These are phyloP conservation scores for Skeletonema costatum DNA, from an alignment of 108 stramenopile species.

Conservation along the genomic window DNA sequence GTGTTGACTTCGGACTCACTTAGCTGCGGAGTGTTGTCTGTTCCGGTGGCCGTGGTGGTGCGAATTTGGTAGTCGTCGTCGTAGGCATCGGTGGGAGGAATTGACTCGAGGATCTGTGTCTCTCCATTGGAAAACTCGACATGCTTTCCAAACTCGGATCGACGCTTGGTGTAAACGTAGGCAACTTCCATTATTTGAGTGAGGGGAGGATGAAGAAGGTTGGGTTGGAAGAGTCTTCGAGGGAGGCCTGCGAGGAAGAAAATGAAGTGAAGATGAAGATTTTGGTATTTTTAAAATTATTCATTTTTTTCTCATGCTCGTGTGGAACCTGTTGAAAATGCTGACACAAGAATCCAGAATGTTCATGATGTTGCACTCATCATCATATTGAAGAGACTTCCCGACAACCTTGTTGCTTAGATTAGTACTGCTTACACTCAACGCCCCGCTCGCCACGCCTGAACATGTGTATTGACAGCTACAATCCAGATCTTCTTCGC, in stretches of 20 bases:
- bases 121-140: conserved; percentile 60
- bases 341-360: no score
- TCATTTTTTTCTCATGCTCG: no score
- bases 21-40: conserved; percentile 46
- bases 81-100: conserved; percentile 52
- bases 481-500: conserved; percentile 74
- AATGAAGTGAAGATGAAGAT: no score
- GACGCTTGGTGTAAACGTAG: conserved; percentile 62
- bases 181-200: conserved; percentile 47
- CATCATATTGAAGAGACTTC: no score
- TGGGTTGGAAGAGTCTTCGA: background rate
- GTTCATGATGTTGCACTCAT: no score
- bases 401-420: no score
- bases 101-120: conserved; percentile 48
- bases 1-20: conserved; percentile 82
- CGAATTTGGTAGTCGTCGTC: conserved; percentile 39
- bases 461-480: conserved; percentile 57
- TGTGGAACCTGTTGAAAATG: no score
- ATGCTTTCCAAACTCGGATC: conserved; percentile 70
- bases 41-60: conserved; percentile 23
- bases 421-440: no score
- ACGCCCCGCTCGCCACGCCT: conserved; percentile 35
- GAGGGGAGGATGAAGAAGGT: no score
- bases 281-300: no score
- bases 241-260: no score